Conservation (phyloP, 2,329 filamentous ascomycete species). For the Thelonectria rubi region DNA sequence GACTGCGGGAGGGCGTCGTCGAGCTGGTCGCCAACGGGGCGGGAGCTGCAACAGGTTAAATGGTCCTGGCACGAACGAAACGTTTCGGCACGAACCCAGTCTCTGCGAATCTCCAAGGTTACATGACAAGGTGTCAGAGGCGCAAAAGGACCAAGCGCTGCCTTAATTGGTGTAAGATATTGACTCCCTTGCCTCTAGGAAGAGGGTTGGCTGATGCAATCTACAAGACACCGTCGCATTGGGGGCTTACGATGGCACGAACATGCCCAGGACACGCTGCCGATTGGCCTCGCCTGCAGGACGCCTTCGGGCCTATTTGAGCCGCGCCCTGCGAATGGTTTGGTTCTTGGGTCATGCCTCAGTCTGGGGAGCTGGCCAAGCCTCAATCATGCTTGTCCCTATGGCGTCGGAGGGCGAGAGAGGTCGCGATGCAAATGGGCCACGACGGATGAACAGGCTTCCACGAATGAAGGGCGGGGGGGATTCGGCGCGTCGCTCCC, state of each 20-base stretch:
- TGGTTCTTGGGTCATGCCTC: conserved; percentile 9
- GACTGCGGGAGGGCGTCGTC: too few species aligned
- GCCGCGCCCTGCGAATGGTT: not conserved
- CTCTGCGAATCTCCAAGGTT: conserved; percentile 26
- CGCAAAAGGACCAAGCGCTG: conserved; percentile 21
- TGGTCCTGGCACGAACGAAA: not conserved
- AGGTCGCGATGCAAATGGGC: not conserved
- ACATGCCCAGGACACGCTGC: too few species aligned
- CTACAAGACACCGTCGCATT: conserved; percentile 25
- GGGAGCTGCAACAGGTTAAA: not conserved
- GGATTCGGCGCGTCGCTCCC: too few species aligned
- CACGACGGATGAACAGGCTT: conserved; percentile 28
- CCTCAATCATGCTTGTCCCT: not conserved
- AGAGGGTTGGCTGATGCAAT: conserved; percentile 18
- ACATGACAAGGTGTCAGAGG: conserved; percentile 24
- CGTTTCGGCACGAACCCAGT: not conserved
- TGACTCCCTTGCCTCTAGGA: conserved; percentile 21
- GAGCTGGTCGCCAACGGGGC: not conserved
- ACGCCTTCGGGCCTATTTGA: not conserved
- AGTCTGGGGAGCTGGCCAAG: not conserved
- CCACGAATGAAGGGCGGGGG: conserved; percentile 34
- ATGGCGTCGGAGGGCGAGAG: not conserved
- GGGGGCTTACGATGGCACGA: conserved; percentile 18
- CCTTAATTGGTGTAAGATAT: conserved; percentile 38
- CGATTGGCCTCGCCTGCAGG: conserved; percentile 11